phyloP scores from a whole-genome alignment of 2,329 filamentous ascomycete genomes.

The Drechslerella dactyloides region DNA sequence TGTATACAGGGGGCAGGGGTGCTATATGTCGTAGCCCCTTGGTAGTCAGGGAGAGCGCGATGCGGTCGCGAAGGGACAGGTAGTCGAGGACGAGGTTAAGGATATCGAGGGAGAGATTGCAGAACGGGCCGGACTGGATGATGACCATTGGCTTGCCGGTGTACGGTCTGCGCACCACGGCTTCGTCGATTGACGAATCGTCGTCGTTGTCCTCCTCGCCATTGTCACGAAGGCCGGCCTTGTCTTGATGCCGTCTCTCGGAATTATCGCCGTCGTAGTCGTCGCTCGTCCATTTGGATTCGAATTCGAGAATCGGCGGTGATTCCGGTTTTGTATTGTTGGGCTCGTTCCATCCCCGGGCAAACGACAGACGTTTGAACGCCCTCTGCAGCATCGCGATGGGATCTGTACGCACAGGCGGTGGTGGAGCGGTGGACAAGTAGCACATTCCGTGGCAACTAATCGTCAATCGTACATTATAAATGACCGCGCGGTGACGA shows the following conservation, averaged over 20 bases:
- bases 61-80: constrained; percentile 33
- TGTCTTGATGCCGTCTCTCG: too few species aligned
- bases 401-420: not conserved
- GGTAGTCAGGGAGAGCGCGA: constrained; percentile 32
- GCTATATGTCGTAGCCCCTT: constrained; percentile 17
- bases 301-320: too few species aligned
- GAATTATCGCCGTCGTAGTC: too few species aligned
- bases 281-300: too few species aligned
- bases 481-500: too few species aligned
- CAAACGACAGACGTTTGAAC: not conserved
- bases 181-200: not conserved
- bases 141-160: not conserved
- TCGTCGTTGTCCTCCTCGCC: too few species aligned
- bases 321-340: not conserved
- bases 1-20: constrained; percentile 20
- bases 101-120: constrained; percentile 27
- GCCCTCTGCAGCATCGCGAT: not conserved
- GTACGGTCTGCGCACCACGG: too few species aligned
- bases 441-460: not conserved
- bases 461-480: not conserved
- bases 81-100: constrained; percentile 29
- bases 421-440: not conserved
- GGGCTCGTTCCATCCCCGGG: not conserved
- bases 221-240: too few species aligned
- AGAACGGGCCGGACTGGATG: constrained; percentile 20